Evolutionary conservation across 345 rosid genomes (phyloP).

Genomic region (Populus pruinosa): DNA sequence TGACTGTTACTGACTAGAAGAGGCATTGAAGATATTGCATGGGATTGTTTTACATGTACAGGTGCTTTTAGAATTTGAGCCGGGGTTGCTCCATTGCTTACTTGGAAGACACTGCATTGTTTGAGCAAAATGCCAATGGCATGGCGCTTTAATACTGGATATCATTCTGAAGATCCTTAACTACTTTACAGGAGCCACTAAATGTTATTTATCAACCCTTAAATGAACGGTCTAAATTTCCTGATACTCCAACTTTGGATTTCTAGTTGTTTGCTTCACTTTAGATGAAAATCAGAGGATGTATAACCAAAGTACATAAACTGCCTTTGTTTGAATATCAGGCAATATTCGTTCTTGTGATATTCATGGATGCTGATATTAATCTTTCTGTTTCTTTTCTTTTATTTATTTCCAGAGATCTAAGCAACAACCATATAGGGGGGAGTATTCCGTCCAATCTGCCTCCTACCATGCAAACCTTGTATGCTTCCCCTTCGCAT

Average conservation of each 20-base stretch:
- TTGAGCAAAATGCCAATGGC: not conserved
- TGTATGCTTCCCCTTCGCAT: slow-evolving; percentile 39
- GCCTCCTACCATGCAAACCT: slow-evolving; percentile 64
- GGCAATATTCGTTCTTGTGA: not conserved
- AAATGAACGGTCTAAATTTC: not conserved
- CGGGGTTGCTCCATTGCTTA: not conserved
- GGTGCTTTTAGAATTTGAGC: not conserved
- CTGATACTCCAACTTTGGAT: not conserved
- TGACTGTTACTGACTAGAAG: not conserved
- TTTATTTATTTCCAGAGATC: slow-evolving; percentile 52
- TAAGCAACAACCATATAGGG: slow-evolving; percentile 88
- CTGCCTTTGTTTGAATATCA: not conserved
- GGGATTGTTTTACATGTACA: not conserved
- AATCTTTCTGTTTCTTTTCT: not conserved
- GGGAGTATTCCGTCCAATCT: slow-evolving; percentile 81
- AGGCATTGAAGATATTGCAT: not conserved
- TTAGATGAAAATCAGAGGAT: not conserved
- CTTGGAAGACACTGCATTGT: not conserved
- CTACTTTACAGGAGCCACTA: not conserved
- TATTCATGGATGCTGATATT: slow-evolving; percentile 1
- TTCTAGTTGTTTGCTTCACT: not conserved
- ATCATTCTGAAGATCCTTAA: not conserved
- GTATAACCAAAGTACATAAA: not conserved
- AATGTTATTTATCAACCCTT: not conserved
- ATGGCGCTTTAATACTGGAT: not conserved